Base-by-base conservation (phyloP, 768 basidiomycete species). In the Exsudoporus frostii region DNA sequence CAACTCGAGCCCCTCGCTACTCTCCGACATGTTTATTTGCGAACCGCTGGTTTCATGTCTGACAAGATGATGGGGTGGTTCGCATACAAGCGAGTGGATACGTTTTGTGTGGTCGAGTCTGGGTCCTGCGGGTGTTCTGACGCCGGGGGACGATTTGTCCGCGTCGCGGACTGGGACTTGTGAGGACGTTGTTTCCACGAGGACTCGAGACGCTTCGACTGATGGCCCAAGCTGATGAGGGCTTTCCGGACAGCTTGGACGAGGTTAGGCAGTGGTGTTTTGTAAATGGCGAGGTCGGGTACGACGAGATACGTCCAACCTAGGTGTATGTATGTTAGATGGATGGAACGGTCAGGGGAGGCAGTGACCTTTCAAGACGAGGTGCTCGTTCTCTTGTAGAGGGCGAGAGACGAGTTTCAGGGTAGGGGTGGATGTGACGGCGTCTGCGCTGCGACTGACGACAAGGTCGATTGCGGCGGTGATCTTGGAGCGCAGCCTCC, bases 241-340 rank as follows among this genome's bases (percentile, higher is more conserved):
- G 61, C 69, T 24, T 37, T 54, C 33, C 65, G 65, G 17, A 71
- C 54, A n/a, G 47, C 30, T 13, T 48, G 50, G 15, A 71, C 42
- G 33, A 71, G 57, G 20, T 53, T 55, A 2, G 62, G 56, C 2
- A 70, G 51, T 11, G 67, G 64, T 36, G 49, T 58, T 42, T 36
- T 69, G 45, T 67, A 71, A 2, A 59, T 42, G 45, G 57, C n/a
- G 27, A 68, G 54, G 29, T 48, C 37, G 19, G 69, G 69, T 15
- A 57, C 22, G 22, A 67, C 55, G 19, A 70, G 51, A 45, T 68
- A 70, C 34, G 65, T 62, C 68, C 69, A 69, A 33, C 45, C 69
- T 69, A 22, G 5, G 22, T 29, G 7, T 15, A 5, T 0, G 3
- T n/a, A n/a, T 11, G 39, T 57, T 9, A 61, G 52, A 43, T 15